Percentiles rank a stretch among this genome's conserved stretches.
Conservation (phyloP, 2,329 filamentous ascomycete genomes). For the Raffaelea albimanens region DNA sequence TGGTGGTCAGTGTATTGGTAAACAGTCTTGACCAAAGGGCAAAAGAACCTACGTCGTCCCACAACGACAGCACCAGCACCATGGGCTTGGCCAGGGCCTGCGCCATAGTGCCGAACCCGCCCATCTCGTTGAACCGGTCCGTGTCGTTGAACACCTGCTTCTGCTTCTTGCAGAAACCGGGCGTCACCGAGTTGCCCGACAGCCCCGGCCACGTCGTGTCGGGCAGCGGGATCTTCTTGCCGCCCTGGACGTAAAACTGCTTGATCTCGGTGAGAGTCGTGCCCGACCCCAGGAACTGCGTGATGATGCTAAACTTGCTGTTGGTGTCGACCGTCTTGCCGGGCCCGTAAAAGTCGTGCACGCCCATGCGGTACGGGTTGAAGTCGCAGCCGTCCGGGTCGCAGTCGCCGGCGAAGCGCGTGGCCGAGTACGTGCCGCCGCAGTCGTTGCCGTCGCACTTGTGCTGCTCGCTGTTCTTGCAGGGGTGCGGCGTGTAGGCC, state of each 20-base stretch:
- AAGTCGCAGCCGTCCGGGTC: slow-evolving; percentile 58
- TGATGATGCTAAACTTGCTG: slow-evolving; percentile 50
- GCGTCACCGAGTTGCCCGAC: slow-evolving; percentile 33
- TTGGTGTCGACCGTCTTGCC: slow-evolving; percentile 48
- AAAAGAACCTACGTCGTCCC: slow-evolving; percentile 39
- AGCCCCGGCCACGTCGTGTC: slow-evolving; percentile 26
- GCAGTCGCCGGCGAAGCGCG: slow-evolving; percentile 37
- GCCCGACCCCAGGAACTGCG: slow-evolving; percentile 45
- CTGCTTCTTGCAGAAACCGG: slow-evolving; percentile 43
- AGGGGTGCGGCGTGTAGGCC: slow-evolving; percentile 51
- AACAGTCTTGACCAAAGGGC: not conserved
- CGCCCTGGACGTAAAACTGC: slow-evolving; percentile 53
- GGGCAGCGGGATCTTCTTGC: slow-evolving; percentile 38
- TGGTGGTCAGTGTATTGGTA: slow-evolving; percentile 3
- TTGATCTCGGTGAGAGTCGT: slow-evolving; percentile 43
- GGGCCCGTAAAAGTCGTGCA: slow-evolving; percentile 42
- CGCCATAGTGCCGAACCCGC: slow-evolving; percentile 44
- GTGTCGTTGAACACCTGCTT: slow-evolving; percentile 43
- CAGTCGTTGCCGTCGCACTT: slow-evolving; percentile 32
- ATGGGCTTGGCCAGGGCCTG: slow-evolving; percentile 42
- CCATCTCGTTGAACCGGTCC: slow-evolving; percentile 38
- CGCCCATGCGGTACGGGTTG: slow-evolving; percentile 55
- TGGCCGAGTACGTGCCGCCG: slow-evolving; percentile 36
- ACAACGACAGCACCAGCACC: slow-evolving; percentile 54
- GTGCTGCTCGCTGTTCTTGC: slow-evolving; percentile 31